Conservation (phyloP, 495 filamentous ascomycete species). For the Mytilinidion resinicola region DNA sequence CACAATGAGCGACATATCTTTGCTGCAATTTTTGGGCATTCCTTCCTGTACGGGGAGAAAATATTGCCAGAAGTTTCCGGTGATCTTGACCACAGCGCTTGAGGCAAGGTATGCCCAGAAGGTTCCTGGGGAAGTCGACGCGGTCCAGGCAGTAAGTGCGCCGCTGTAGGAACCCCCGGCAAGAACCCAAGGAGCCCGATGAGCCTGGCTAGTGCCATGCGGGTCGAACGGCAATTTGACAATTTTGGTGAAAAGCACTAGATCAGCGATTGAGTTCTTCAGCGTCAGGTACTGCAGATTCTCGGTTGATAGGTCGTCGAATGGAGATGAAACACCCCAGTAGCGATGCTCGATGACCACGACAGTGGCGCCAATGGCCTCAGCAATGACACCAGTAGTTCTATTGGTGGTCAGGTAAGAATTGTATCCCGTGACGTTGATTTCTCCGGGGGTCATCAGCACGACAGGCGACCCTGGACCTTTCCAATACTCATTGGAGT, state of each 20-base stretch:
- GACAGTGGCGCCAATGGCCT: constrained; percentile 52
- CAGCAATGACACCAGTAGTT: constrained; percentile 47
- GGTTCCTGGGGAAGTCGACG: constrained; percentile 52
- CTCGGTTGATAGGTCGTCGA: constrained; percentile 46
- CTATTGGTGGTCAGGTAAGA: constrained; percentile 47
- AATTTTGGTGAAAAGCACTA: constrained; percentile 56
- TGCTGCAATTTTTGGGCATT: constrained; percentile 59
- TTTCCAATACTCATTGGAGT: constrained; percentile 43
- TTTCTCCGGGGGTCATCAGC: constrained; percentile 55
- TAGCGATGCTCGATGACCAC: constrained; percentile 57
- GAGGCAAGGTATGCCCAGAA: constrained; percentile 48
- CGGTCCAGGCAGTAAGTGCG: constrained; percentile 57
- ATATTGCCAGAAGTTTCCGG: constrained; percentile 61
- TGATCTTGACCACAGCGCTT: constrained; percentile 58
- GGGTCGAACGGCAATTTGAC: constrained; percentile 53
- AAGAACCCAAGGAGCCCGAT: constrained; percentile 57
- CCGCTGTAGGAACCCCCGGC: constrained; percentile 61
- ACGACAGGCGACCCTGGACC: constrained; percentile 53
- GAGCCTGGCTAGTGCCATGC: constrained; percentile 45
- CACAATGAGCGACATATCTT: constrained; percentile 50
- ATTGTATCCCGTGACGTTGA: constrained; percentile 44
- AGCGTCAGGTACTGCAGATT: constrained; percentile 59
- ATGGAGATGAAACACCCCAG: constrained; percentile 59
- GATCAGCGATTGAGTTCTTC: constrained; percentile 55
- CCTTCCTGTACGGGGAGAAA: constrained; percentile 56